Base-by-base conservation (phyloP, 2,329 filamentous ascomycete species). In the Blastomyces parvus region DNA sequence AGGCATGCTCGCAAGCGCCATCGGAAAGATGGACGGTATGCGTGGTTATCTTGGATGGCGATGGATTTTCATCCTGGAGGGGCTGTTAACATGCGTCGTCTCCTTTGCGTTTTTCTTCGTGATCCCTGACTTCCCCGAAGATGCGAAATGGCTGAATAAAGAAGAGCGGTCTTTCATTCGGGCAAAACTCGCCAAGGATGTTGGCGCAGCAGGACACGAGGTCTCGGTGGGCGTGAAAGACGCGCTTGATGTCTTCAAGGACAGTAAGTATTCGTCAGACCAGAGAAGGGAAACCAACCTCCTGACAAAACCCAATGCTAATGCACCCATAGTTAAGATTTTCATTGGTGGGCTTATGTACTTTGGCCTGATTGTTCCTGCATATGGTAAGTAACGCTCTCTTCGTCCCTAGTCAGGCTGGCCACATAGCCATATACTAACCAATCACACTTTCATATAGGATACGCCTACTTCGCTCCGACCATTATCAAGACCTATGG, bases 311-410 rank as follows among this genome's bases (percentile, higher is more conserved):
- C 7, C 4, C 19, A 22, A 38, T 22, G 19, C 55, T 57, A 57
- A 57, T 36, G 27, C 17, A 8, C 25, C 25, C 62, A 5, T 61
- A 78, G 76, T 76, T 69, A 90, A 89, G 74, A 82, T 91, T 69
- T 83, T 89, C 69, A 74, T 91, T 17, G 89, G 87, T 55, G 88
- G 87, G 0, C 81, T 91, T 73, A 91, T 91, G 88, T 93, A 92
- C 76, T 86, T 92, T 69, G 89, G 88, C 13, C 80, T 91, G 64
- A 86, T 91, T 67, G 88, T 92, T 1, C 88, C 89, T 0, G 88
- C 87, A 4, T 91, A 91, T 72, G 82, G 86, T 69, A 66, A 58
- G 69, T 66, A 36, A 38, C 55, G 14, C 7, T 0, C 30, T 19
- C 7, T 55, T 33, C 27, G n/a, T 19, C n/a, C 33, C 33, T 33